These are phyloP conservation scores for Salix brachista DNA, from an alignment of 345 rosid species.

Conservation along the genomic window DNA sequence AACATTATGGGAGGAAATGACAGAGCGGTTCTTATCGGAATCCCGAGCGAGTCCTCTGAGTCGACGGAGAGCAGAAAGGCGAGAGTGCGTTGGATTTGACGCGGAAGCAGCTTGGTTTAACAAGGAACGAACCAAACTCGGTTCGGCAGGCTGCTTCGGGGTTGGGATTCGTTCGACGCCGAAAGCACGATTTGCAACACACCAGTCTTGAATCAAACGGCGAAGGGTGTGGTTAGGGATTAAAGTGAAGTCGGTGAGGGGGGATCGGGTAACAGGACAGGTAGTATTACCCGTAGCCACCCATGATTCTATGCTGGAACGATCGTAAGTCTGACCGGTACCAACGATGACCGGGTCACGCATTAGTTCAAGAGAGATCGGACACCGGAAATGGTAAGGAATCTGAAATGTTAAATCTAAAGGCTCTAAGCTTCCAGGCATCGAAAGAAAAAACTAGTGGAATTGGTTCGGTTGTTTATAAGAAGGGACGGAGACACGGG, in stretches of 20 bases:
- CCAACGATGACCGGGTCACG: conserved; percentile 86
- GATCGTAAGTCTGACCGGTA: conserved; percentile 98
- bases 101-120: conserved; percentile 56
- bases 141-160: conserved; percentile 94
- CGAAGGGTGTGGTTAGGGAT: conserved; percentile 99
- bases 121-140: conserved; percentile 51
- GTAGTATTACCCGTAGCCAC: conserved; percentile 85
- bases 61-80: conserved; percentile 72
- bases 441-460: background rate
- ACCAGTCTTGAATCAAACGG: conserved; percentile 95
- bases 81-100: conserved; percentile 39
- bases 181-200: conserved; percentile 75
- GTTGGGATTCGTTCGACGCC: conserved; percentile 91
- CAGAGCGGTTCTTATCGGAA: conserved; percentile 69
- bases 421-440: conserved; percentile 74
- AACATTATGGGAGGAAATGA: conserved; percentile 62
- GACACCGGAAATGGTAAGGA: conserved; percentile 93
- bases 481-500: background rate
- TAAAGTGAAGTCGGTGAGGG: conserved; percentile 75
- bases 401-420: conserved; percentile 71
- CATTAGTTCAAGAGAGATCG: conserved; percentile 94
- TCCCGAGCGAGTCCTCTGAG: conserved; percentile 83
- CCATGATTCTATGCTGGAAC: conserved; percentile 94
- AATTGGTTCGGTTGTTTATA: background rate
- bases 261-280: conserved; percentile 80